These are phyloP conservation scores for Quercus alba DNA, from an alignment of 306 rosid species.

Conservation along the genomic window DNA sequence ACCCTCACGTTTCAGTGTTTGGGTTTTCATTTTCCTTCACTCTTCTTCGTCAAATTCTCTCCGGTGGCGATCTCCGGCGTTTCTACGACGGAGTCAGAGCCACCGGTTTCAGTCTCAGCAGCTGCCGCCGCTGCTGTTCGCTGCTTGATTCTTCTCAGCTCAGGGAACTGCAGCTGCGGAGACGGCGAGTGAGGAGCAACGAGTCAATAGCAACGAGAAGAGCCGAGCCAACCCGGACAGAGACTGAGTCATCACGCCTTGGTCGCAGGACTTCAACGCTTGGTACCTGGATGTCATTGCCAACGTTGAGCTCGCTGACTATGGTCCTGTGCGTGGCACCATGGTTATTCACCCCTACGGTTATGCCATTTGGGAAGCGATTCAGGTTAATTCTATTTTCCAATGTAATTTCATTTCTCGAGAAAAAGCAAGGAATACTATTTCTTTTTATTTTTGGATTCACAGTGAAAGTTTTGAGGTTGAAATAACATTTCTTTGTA, in stretches of 20 bases:
- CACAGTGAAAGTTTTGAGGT: not conserved
- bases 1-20: no score
- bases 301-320: conserved; percentile 89
- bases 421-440: no score
- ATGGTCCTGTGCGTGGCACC: conserved; percentile 96
- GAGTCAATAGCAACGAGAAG: conserved; percentile 39
- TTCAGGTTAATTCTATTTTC: conserved; percentile 52
- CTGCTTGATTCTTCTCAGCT: conserved; percentile 34
- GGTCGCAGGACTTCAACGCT: conserved; percentile 89
- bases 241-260: conserved; percentile 73
- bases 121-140: not conserved
- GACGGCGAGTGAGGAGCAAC: conserved; percentile 36
- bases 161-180: conserved; percentile 40
- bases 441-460: not conserved
- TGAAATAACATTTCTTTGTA: no score
- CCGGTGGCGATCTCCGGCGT: conserved; percentile 22
- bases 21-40: no score
- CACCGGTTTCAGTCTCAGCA: conserved; percentile 7
- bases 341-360: conserved; percentile 99
- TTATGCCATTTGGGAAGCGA: conserved; percentile 94
- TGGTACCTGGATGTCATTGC: conserved; percentile 90
- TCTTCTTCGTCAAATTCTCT: not conserved
- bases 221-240: conserved; percentile 46
- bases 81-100: conserved; percentile 27
- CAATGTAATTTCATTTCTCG: not conserved